Conservation (phyloP, 805 yeast species). For the Lachancea meyersii region DNA sequence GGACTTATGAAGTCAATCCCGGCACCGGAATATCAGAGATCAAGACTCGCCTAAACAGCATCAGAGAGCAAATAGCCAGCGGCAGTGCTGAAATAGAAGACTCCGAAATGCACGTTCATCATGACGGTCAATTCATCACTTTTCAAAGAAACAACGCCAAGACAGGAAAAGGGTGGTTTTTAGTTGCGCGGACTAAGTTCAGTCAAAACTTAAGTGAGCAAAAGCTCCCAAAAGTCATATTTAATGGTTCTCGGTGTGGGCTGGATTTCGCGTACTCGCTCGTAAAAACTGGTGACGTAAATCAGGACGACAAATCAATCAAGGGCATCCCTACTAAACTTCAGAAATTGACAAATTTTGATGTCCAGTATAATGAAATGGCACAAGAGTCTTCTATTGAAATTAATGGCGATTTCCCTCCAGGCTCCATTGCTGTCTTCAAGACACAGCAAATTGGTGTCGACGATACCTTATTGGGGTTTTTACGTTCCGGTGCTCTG, state of each 20-base stretch:
- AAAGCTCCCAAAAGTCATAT: constrained; percentile 47
- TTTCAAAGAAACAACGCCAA: constrained; percentile 79
- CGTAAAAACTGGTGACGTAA: constrained; percentile 45
- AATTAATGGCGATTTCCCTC: constrained; percentile 64
- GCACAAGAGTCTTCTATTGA: constrained; percentile 46
- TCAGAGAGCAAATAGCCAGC: constrained; percentile 51
- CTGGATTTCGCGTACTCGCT: constrained; percentile 55
- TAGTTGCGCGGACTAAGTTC: constrained; percentile 84
- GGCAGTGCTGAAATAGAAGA: constrained; percentile 45
- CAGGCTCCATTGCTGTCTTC: constrained; percentile 85
- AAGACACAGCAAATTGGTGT: constrained; percentile 64
- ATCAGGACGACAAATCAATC: constrained; percentile 36
- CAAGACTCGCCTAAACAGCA: constrained; percentile 52
- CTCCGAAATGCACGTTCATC: constrained; percentile 91
- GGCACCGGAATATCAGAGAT: constrained; percentile 65
- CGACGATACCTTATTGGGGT: constrained; percentile 57
- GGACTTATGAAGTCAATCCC: constrained; percentile 47
- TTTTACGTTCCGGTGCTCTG: constrained; percentile 67
- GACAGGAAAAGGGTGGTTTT: constrained; percentile 82
- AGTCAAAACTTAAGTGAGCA: constrained; percentile 41
- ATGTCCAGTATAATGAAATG: constrained; percentile 38
- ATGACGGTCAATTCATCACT: constrained; percentile 86
- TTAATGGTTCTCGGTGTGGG: constrained; percentile 55
- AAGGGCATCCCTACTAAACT: constrained; percentile 64
- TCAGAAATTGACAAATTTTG: constrained; percentile 45